Percentiles rank a stretch among this genome's conserved stretches.
Conservation (phyloP, 108 stramenopile genomes). For the Cyclotella cryptica region DNA sequence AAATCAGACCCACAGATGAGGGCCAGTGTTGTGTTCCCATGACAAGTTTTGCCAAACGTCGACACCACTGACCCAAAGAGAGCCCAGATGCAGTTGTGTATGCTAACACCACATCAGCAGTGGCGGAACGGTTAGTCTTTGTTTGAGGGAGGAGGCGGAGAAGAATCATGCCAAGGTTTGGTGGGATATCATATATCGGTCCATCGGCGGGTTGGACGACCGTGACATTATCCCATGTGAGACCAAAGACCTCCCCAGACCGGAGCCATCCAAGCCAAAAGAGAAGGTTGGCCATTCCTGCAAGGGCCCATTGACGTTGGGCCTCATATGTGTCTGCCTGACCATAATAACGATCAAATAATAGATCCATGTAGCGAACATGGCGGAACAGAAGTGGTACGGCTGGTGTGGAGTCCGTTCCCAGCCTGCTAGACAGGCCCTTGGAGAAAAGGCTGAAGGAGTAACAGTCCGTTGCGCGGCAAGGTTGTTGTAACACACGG, state of each 20-base stretch:
- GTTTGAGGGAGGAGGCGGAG: conserved; percentile 2
- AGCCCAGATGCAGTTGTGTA: neutral
- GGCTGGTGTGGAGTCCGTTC: neutral
- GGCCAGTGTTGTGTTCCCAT: neutral
- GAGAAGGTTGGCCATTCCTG: neutral
- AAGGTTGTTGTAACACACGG: neutral
- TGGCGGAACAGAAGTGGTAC: neutral
- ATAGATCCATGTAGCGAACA: neutral
- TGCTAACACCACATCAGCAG: conserved; percentile 1
- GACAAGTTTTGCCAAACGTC: neutral
- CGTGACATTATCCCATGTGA: neutral
- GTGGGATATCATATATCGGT: neutral
- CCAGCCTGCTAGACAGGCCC: neutral
- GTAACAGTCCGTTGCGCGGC: neutral
- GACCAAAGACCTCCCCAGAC: neutral
- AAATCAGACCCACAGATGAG: neutral
- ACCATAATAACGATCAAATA: neutral
- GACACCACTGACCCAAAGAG: neutral
- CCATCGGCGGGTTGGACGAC: neutral
- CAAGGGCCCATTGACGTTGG: neutral
- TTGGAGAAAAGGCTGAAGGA: conserved; percentile 2
- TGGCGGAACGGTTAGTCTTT: neutral
- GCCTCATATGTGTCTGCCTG: neutral
- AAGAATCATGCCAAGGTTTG: neutral
- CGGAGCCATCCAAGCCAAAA: conserved; percentile 6